These are phyloP conservation scores for Lycium ferocissimum DNA, from an alignment of 257 asterid genomes.

Conservation along the genomic window DNA sequence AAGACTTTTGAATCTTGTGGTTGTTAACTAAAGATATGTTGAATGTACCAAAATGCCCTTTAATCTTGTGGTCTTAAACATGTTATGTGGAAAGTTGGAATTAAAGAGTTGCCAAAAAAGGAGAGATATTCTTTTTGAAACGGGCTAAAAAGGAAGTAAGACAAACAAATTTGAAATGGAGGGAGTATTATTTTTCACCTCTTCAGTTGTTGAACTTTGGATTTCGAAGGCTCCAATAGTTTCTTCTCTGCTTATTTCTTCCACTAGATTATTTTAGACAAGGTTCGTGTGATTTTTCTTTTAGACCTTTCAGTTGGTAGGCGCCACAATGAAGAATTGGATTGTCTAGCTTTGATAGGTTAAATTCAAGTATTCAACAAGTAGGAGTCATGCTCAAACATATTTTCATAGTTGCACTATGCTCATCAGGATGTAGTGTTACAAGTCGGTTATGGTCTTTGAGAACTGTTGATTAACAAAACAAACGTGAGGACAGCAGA, in stretches of 20 bases:
- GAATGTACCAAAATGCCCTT: too few relatives aligned
- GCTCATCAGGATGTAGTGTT: not conserved
- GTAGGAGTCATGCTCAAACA: not conserved
- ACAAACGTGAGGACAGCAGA: not conserved
- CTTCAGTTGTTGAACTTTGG: not conserved
- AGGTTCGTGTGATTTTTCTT: not conserved
- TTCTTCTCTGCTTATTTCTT: not conserved
- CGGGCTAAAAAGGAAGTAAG: too few relatives aligned
- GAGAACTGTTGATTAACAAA: not conserved
- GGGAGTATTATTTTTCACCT: not conserved
- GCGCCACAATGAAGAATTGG: not conserved
- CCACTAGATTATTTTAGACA: not conserved
- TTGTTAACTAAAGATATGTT: too few relatives aligned
- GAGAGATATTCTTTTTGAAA: too few relatives aligned
- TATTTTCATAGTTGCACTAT: not conserved
- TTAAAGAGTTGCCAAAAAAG: too few relatives aligned
- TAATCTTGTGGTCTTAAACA: too few relatives aligned
- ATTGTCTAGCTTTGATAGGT: not conserved
- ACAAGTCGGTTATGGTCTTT: not conserved
- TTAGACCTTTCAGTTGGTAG: not conserved
- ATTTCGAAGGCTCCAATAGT: not conserved
- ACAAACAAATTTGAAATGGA: too few relatives aligned
- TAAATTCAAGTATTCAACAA: too few relatives aligned
- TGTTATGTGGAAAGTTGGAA: too few relatives aligned
- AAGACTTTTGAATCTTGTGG: too few relatives aligned